Evolutionary conservation across 225 moss, liverwort and hornwort genomes (phyloP), one percentile per base, ranked within the genome.

Genomic region (Antitrichia curtipendula): DNA sequence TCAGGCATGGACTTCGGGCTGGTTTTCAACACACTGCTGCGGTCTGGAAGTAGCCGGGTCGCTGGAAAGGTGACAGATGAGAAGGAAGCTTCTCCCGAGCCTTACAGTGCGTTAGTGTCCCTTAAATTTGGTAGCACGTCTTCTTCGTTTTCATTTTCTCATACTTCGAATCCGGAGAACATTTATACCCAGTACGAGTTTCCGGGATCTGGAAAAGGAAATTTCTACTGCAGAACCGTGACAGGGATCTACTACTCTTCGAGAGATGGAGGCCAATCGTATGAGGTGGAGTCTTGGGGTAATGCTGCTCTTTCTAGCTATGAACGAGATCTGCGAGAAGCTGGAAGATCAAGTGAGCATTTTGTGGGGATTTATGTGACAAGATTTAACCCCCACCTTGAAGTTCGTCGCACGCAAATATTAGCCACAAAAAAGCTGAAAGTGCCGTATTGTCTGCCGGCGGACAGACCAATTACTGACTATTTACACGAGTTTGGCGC

Each of bases 331-430:
- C 5, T 63, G 53, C 20, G 40, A 22, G 21, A 5, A 13, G 70
- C 32, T 38, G 38, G 13, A 7, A 32, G 21, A 38, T 31, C 50
- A 47, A 19, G 18, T 23, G 25, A 43, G 41, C 27, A 53, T 0
- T 38, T 62, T 47, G 1, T 82, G 0, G 41, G 84, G 7, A 68
- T 65, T 45, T 78, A 50, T 79, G 43, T 91, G 27, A 90, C 89
- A 6, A 57, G 32, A 20, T 94, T 91, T 83, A 94, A 93, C 38
- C 90, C 91, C 6, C 82, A 92, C 62, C 80, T 91, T 32, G 75
- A 88, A 22, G 28, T 43, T 9, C 10, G 6, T 7, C 84, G 86
- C 31, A 29, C 12, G 34, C 82, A 56, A 41, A 25, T n/a, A 50
- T 56, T 80, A 18, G 12, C 58, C 13, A 24, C 72, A 12, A 2